These are phyloP conservation scores for Tremellales sp. DNA, from an alignment of 1,284 basidiomycete species.

Conservation along the genomic window DNA sequence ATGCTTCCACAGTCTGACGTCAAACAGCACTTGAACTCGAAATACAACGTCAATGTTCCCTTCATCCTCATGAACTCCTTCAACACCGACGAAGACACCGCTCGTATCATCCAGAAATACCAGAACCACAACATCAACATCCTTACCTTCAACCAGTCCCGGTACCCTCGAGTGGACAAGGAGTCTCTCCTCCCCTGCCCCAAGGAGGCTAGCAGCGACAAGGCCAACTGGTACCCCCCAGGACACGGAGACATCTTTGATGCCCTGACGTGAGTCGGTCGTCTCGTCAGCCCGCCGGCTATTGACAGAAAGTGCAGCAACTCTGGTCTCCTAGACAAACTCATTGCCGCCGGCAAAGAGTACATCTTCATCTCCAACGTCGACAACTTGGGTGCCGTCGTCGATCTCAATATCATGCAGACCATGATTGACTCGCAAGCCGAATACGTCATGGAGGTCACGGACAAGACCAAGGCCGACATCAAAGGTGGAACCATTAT, in stretches of 20 bases:
- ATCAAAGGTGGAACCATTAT: slow-evolving; percentile 99
- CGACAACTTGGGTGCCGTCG: slow-evolving; percentile 97
- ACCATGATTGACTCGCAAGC: slow-evolving; percentile 85
- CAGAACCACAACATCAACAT: slow-evolving; percentile 94
- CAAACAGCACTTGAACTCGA: slow-evolving; percentile 57
- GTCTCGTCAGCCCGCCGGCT: slow-evolving; percentile 1
- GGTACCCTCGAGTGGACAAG: slow-evolving; percentile 96
- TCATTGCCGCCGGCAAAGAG: slow-evolving; percentile 93
- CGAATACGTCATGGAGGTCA: slow-evolving; percentile 98
- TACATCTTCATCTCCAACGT: slow-evolving; percentile 99
- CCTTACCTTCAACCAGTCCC: slow-evolving; percentile 89
- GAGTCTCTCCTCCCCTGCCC: slow-evolving; percentile 90
- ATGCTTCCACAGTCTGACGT: too few species aligned
- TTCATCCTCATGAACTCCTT: slow-evolving; percentile 99
- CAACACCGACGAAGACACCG: slow-evolving; percentile 97
- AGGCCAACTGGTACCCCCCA: slow-evolving; percentile 97
- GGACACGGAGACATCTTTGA: slow-evolving; percentile 83
- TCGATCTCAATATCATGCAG: slow-evolving; percentile 59
- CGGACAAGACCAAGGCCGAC: slow-evolving; percentile 99
- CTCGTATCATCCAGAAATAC: slow-evolving; percentile 99
- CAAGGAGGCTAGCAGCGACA: slow-evolving; percentile 80
- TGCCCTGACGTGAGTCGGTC: slow-evolving; percentile 39
- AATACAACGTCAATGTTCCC: slow-evolving; percentile 73
- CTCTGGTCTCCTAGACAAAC: slow-evolving; percentile 93
- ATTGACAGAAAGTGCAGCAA: slow-evolving; percentile 63